A percentile compares a stretch with the other conserved stretches of the same genome.
Conservation (phyloP, 495 filamentous ascomycete genomes). For the Tricharina praecox region DNA sequence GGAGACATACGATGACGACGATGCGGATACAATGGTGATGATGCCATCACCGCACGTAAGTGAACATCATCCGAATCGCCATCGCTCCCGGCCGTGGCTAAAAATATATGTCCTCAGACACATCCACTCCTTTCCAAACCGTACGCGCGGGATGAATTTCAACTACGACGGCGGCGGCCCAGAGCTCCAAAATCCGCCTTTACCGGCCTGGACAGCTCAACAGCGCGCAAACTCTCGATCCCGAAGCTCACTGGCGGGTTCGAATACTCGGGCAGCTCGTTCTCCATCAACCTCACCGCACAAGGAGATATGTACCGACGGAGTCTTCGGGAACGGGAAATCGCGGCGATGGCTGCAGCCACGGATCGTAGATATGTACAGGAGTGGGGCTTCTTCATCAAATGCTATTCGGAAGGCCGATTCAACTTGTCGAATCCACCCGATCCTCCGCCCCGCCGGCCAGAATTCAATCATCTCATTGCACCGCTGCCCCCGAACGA, state of each 20-base stretch:
- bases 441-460: slow-evolving; percentile 23
- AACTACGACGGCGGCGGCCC: slow-evolving; percentile 11
- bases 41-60: slow-evolving; percentile 8
- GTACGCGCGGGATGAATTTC: slow-evolving; percentile 21
- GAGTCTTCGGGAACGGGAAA: slow-evolving; percentile 14
- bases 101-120: slow-evolving; percentile 7
- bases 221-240: neutral
- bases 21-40: neutral
- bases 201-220: slow-evolving; percentile 11
- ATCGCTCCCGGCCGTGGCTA: neutral
- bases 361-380: slow-evolving; percentile 21
- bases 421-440: slow-evolving; percentile 30
- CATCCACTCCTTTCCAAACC: slow-evolving; percentile 25
- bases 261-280: slow-evolving; percentile 13
- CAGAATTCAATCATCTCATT: slow-evolving; percentile 24
- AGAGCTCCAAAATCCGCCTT: no score
- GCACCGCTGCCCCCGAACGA: slow-evolving; percentile 27
- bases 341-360: slow-evolving; percentile 10
- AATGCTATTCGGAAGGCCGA: slow-evolving; percentile 28
- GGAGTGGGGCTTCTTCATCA: slow-evolving; percentile 26
- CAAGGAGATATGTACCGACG: slow-evolving; percentile 12
- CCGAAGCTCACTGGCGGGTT: slow-evolving; percentile 8
- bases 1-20: no score
- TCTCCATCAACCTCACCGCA: neutral
- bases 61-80: neutral